A percentile compares a stretch with the other conserved stretches of the same genome.
These are phyloP conservation scores for Colletotrichum truncatum DNA, from an alignment of 2,329 filamentous ascomycete genomes.

Conservation along the genomic window DNA sequence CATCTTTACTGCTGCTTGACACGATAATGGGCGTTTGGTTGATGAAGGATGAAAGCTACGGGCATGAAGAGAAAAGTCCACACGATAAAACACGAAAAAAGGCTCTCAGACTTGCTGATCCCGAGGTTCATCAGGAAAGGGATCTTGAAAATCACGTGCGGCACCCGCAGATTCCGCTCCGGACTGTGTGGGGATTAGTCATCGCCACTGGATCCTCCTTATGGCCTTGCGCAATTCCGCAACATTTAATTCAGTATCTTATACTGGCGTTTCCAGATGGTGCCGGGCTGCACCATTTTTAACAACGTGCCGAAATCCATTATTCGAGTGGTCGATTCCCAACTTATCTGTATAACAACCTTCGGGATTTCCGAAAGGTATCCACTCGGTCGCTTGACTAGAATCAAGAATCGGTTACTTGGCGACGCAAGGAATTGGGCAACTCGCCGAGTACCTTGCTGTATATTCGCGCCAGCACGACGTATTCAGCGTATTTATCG, in stretches of 20 bases:
- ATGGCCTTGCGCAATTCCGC: too few species aligned
- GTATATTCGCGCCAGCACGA: background rate
- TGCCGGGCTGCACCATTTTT: too few species aligned
- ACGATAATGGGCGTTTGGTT: background rate
- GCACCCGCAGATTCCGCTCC: slow-evolving; percentile 9
- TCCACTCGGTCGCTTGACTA: too few species aligned
- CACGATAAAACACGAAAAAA: background rate
- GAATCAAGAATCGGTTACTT: too few species aligned
- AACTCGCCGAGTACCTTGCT: too few species aligned
- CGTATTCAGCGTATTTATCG: background rate
- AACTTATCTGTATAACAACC: too few species aligned
- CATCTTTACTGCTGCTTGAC: background rate
- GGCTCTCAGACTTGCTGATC: background rate
- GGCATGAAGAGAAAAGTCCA: background rate
- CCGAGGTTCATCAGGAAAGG: slow-evolving; percentile 4
- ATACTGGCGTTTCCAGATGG: too few species aligned
- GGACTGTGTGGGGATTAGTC: background rate
- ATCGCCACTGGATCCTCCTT: background rate
- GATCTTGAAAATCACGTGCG: background rate
- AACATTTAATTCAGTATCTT: too few species aligned
- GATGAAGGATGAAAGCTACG: background rate
- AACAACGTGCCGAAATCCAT: too few species aligned
- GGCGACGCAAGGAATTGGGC: too few species aligned
- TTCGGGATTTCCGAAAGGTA: too few species aligned
- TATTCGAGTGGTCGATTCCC: too few species aligned